Conservation (phyloP, 495 filamentous ascomycete genomes). For the Xylaria curta region DNA sequence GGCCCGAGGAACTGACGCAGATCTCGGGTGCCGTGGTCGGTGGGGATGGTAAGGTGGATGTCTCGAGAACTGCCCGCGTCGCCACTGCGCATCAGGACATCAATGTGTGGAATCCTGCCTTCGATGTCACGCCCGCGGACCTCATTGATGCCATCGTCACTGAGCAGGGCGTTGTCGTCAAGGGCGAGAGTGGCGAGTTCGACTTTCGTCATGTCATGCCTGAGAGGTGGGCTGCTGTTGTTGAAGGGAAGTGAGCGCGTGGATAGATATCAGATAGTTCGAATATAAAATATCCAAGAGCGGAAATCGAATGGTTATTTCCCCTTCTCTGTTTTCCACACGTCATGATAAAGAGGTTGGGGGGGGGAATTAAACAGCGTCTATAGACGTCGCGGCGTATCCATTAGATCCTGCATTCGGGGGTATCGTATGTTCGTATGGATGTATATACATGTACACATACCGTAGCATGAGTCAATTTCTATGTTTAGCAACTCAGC, state of each 20-base stretch:
- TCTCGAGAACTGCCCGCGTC: conserved; percentile 66
- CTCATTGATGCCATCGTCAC: conserved; percentile 95
- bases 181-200: conserved; percentile 75
- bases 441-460: conserved; percentile 23
- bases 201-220: conserved; percentile 64
- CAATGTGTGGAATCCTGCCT: conserved; percentile 92
- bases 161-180: conserved; percentile 86
- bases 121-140: conserved; percentile 86
- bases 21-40: conserved; percentile 74
- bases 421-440: conserved; percentile 30
- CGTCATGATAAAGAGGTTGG: neutral
- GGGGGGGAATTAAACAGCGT: too few species aligned
- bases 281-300: neutral
- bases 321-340: neutral
- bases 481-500: neutral
- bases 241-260: neutral
- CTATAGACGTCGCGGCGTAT: neutral
- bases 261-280: neutral
- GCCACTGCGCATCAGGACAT: conserved; percentile 83
- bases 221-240: conserved; percentile 53
- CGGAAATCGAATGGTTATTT: neutral
- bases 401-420: neutral
- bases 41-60: conserved; percentile 55
- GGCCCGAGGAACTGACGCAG: conserved; percentile 76
- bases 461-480: neutral